Percentiles rank a stretch among this genome's conserved stretches.
Conservation (phyloP, 306 rosid genomes). For the Vigna angularis region DNA sequence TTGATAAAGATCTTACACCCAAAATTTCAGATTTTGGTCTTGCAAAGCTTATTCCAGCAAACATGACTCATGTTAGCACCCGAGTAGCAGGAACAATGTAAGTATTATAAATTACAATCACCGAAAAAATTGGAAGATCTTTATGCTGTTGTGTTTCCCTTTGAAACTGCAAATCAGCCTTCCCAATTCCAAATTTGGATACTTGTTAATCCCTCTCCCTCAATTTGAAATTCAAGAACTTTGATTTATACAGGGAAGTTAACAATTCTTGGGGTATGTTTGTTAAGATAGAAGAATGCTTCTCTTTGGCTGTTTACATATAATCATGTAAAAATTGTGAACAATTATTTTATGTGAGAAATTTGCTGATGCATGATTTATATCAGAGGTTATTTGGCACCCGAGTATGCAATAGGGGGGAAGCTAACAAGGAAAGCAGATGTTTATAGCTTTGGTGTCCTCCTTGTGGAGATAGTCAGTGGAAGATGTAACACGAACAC, state of each 20-base stretch:
- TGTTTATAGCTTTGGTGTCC: slow-evolving; percentile 91
- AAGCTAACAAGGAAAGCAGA: slow-evolving; percentile 87
- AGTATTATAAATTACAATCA: slow-evolving; percentile 48
- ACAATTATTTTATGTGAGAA: slow-evolving; percentile 1
- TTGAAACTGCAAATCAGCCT: background rate
- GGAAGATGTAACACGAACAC: slow-evolving; percentile 88
- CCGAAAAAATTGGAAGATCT: slow-evolving; percentile 3
- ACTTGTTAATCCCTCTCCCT: slow-evolving; percentile 11
- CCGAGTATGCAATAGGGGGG: slow-evolving; percentile 91
- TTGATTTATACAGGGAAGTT: background rate
- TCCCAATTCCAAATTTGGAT: background rate
- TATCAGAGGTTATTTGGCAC: slow-evolving; percentile 96
- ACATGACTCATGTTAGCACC: slow-evolving; percentile 91
- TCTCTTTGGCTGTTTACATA: slow-evolving; percentile 26
- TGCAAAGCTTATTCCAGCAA: slow-evolving; percentile 88
- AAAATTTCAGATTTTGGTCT: slow-evolving; percentile 97
- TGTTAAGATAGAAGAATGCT: slow-evolving; percentile 9
- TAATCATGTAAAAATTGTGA: slow-evolving; percentile 1
- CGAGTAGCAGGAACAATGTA: slow-evolving; percentile 99
- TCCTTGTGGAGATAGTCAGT: slow-evolving; percentile 83
- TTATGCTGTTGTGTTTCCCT: slow-evolving; percentile 12
- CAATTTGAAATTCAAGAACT: slow-evolving; percentile 2
- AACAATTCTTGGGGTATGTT: background rate
- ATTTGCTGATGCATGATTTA: slow-evolving; percentile 36
- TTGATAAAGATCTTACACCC: slow-evolving; percentile 74